Evolutionary conservation across 2,329 filamentous ascomycete genomes (phyloP), one percentile per base, ranked within the genome.

Genomic region (Tolypocladium cylindrosporum): DNA sequence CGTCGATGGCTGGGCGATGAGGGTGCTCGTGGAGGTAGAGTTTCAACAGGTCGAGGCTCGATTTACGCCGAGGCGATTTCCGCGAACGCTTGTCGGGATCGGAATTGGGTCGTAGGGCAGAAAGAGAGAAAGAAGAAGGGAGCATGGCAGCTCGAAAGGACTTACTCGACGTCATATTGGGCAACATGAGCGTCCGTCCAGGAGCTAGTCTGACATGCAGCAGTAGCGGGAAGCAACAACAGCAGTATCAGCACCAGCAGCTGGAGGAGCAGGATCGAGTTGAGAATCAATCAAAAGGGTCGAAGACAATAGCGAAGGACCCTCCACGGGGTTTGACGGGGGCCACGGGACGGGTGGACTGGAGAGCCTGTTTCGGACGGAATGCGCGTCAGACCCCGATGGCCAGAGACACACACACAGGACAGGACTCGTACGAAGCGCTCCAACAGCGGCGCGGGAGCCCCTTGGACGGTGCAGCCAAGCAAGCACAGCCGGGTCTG

Each of bases 91-190:
- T 39, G 19, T 68, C 66, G 59, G 67, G 62, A 55, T 68, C 64
- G 57, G 67, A 65, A 57, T 66, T 68, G 60, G 67, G 66, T 51
- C 65, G 67, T 52, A 70, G 60, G 58, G 66, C 64, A 61, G 67
- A 68, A 65, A 75, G 69, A 62, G 72, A 72, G 61, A 70, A 60
- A 59, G 70, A 70, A 64, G 70, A 68, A 63, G 71, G 67, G 62
- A 75, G 67, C 57, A 70, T 64, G 59, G 69, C 68, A 56, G 71
- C 69, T 67, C 72, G 68, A 65, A 71, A 68, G 61, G 72, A 77
- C 74, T 77, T 78, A 74, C 72, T 73, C 66, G 75, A 75, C 68
- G 74, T 71, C 75, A 77, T 77, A 64, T 65, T 72, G 71, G 70
- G 70, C 67, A 68, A 68, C 59, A 67, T 66, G 64, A 68, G 63